These are phyloP conservation scores for Picea mariana DNA, from an alignment of 83 land plant genomes.

Conservation along the genomic window DNA sequence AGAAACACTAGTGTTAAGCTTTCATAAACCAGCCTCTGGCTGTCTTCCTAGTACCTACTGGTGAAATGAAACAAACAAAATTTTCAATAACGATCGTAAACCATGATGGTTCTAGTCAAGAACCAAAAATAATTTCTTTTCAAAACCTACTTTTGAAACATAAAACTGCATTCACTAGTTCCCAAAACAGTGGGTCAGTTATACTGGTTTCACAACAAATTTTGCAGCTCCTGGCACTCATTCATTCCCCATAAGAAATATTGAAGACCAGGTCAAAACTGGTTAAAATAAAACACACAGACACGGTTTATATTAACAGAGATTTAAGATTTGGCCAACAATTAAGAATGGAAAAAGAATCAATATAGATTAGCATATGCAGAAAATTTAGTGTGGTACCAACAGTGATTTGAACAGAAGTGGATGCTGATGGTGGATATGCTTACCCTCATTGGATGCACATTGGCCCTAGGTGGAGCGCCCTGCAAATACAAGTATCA, in stretches of 20 bases:
- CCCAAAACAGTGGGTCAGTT: too few relatives aligned
- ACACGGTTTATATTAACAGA: background rate
- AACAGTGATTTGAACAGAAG: background rate
- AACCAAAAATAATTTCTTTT: too few relatives aligned
- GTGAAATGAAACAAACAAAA: too few relatives aligned
- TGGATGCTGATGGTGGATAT: background rate
- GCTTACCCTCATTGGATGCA: slow-evolving; percentile 97
- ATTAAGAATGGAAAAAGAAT: background rate
- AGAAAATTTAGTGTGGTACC: background rate
- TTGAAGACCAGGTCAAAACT: background rate
- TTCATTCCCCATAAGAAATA: background rate
- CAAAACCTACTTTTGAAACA: too few relatives aligned
- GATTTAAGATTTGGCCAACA: background rate
- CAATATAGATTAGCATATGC: background rate
- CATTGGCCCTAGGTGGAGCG: slow-evolving; percentile 88
- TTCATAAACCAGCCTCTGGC: too few relatives aligned
- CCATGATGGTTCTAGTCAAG: too few relatives aligned
- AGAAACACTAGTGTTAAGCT: too few relatives aligned
- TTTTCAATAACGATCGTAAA: too few relatives aligned
- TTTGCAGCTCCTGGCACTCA: background rate
- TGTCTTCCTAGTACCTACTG: too few relatives aligned
- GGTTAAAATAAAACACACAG: background rate
- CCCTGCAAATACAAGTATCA: slow-evolving; percentile 52
- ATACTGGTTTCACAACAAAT: too few relatives aligned
- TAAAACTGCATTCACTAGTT: too few relatives aligned